A percentile compares a stretch with the other conserved stretches of the same genome.
Evolutionary conservation across 2,329 filamentous ascomycete species (phyloP).

Genomic region (Byssothecium circinans): DNA sequence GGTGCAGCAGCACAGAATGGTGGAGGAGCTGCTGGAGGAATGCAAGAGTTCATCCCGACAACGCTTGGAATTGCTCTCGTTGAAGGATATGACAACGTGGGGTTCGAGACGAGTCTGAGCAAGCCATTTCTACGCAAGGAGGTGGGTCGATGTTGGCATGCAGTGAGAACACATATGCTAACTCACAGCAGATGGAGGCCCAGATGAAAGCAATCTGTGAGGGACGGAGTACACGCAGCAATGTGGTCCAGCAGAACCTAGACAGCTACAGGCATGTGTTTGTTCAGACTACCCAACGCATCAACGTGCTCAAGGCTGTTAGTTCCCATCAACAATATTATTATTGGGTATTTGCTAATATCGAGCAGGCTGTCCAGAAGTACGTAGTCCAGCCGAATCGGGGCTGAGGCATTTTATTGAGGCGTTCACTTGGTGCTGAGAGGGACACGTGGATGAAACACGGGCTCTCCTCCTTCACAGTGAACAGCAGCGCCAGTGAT

Average conservation of each 20-base stretch:
- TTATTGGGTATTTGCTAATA: constrained; percentile 20
- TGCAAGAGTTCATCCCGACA: constrained; percentile 91
- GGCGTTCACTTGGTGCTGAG: background rate
- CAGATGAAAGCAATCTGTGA: constrained; percentile 98
- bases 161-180: constrained; percentile 12
- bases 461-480: too few species aligned
- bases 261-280: constrained; percentile 87
- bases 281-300: constrained; percentile 74
- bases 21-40: constrained; percentile 47
- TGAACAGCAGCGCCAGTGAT: background rate
- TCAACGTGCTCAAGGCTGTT: constrained; percentile 62
- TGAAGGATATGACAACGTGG: constrained; percentile 92
- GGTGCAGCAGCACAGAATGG: constrained; percentile 46
- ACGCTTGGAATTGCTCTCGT: constrained; percentile 88
- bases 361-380: constrained; percentile 42
- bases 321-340: constrained; percentile 27
- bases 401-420: constrained; percentile 34
- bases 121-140: constrained; percentile 97
- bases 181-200: constrained; percentile 70
- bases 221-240: constrained; percentile 71
- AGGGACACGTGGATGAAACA: too few species aligned
- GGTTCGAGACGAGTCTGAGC: constrained; percentile 86
- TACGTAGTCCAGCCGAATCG: constrained; percentile 44
- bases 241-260: constrained; percentile 80
- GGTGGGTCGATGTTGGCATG: constrained; percentile 36